phyloP scores from a whole-genome alignment of 768 basidiomycete genomes.

The Amanita rimosa region DNA sequence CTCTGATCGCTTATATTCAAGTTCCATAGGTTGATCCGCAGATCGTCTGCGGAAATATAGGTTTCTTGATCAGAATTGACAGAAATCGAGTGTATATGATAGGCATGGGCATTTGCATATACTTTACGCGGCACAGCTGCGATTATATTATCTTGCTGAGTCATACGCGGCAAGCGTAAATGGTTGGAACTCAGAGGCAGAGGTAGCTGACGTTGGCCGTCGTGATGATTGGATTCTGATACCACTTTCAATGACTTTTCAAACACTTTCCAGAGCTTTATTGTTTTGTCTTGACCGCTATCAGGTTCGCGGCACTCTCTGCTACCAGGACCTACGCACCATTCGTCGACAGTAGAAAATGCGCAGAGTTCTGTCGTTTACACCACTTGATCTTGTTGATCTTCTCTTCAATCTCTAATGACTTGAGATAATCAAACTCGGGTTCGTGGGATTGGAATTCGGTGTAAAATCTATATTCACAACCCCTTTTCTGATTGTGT shows the following conservation, averaged over 20 bases:
- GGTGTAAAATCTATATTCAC: slow-evolving; percentile 99
- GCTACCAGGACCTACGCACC: slow-evolving; percentile 40
- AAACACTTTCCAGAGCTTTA: slow-evolving; percentile 99
- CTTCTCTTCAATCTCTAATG: slow-evolving; percentile 99
- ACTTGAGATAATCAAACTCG: slow-evolving; percentile 99
- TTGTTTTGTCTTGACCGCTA: slow-evolving; percentile 79
- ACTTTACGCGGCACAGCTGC: slow-evolving; percentile 98
- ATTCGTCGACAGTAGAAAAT: slow-evolving; percentile 95
- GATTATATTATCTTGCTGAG: slow-evolving; percentile 94
- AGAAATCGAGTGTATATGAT: slow-evolving; percentile 99
- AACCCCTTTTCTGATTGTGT: slow-evolving; percentile 84
- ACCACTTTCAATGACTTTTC: slow-evolving; percentile 95
- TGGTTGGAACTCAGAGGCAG: slow-evolving; percentile 46
- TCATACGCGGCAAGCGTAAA: slow-evolving; percentile 83
- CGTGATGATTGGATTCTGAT: slow-evolving; percentile 89
- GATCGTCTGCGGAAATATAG: slow-evolving; percentile 98
- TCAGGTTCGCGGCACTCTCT: slow-evolving; percentile 4
- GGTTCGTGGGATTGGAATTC: slow-evolving; percentile 99
- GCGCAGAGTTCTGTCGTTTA: slow-evolving; percentile 93
- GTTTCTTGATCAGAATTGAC: slow-evolving; percentile 99
- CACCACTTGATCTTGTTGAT: slow-evolving; percentile 99
- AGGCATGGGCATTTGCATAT: slow-evolving; percentile 97
- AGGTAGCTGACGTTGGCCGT: slow-evolving; percentile 62
- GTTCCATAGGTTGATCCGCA: slow-evolving; percentile 97
- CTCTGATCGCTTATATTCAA: slow-evolving; percentile 97